Conservation (phyloP, 2,329 filamentous ascomycete genomes). For the Eutypa lata region DNA sequence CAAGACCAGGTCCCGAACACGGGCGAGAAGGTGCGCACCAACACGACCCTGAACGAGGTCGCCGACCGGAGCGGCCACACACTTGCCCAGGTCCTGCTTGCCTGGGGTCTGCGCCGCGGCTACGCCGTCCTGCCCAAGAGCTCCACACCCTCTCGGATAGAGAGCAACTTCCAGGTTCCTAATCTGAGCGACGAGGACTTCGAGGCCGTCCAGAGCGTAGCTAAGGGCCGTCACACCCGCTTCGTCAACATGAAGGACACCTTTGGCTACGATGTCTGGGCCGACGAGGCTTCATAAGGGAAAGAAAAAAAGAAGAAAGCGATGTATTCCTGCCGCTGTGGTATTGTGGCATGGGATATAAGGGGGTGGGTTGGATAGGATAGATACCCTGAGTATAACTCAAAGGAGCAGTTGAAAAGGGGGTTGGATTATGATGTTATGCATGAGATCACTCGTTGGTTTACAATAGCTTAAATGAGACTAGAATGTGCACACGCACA, state of each 20-base stretch:
- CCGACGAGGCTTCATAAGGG: slow-evolving; percentile 43
- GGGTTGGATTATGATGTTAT: too few relatives aligned
- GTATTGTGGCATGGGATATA: too few relatives aligned
- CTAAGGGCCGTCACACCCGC: slow-evolving; percentile 62
- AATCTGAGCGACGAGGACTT: slow-evolving; percentile 56
- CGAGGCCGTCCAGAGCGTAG: slow-evolving; percentile 60
- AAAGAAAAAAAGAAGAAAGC: too few relatives aligned
- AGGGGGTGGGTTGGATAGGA: too few relatives aligned
- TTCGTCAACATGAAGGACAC: slow-evolving; percentile 84
- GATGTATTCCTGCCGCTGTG: too few relatives aligned
- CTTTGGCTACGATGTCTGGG: slow-evolving; percentile 71
- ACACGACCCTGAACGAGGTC: slow-evolving; percentile 56
- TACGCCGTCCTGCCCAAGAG: slow-evolving; percentile 70
- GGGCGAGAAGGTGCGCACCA: slow-evolving; percentile 62
- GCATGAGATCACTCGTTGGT: too few relatives aligned
- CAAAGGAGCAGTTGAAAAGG: too few relatives aligned
- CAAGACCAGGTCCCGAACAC: slow-evolving; percentile 68
- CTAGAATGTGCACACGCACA: too few relatives aligned
- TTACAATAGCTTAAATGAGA: too few relatives aligned
- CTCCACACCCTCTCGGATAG: slow-evolving; percentile 62
- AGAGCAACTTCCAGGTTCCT: slow-evolving; percentile 61
- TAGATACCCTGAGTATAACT: too few relatives aligned
- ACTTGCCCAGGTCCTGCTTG: slow-evolving; percentile 59
- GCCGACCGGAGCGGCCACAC: slow-evolving; percentile 55
- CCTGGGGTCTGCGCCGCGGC: slow-evolving; percentile 64